A percentile compares a stretch with the other conserved stretches of the same genome.
Conservation (phyloP, 441 rosid genomes). For the Erysimum pusillum region DNA sequence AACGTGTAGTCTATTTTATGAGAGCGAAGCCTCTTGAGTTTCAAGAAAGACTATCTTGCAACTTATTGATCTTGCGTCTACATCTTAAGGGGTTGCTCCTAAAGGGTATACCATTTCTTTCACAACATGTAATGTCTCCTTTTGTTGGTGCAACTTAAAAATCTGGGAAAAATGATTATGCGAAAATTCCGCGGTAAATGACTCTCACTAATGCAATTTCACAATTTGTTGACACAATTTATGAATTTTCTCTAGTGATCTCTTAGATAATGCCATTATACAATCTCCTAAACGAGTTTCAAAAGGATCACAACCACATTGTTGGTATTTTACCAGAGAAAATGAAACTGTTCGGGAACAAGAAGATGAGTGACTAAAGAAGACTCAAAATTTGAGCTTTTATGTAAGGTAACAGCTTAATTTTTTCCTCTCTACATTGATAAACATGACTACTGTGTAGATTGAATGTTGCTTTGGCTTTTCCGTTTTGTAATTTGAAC, state of each 20-base stretch:
- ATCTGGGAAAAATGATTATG: too few species aligned
- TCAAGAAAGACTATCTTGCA: constrained; percentile 76
- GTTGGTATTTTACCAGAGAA: constrained; percentile 69
- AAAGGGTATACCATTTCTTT: too few species aligned
- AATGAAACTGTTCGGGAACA: constrained; percentile 47
- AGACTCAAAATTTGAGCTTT: neutral
- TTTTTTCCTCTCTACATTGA: neutral
- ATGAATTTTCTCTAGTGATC: constrained; percentile 57
- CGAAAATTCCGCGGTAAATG: too few species aligned
- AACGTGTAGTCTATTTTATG: neutral
- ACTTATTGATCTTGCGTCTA: too few species aligned
- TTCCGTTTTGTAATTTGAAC: neutral
- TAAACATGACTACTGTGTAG: neutral
- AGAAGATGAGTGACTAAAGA: constrained; percentile 37
- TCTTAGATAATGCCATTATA: constrained; percentile 83
- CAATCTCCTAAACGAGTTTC: constrained; percentile 90
- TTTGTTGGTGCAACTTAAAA: too few species aligned
- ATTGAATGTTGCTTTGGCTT: neutral
- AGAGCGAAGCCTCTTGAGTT: neutral
- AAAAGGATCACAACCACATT: constrained; percentile 95
- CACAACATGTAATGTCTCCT: too few species aligned
- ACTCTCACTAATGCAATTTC: too few species aligned
- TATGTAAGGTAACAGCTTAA: constrained; percentile 20
- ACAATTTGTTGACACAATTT: too few species aligned
- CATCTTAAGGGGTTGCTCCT: too few species aligned